Conservation (phyloP, 169 alveolate species). For the Cryptosporidium parvum region DNA sequence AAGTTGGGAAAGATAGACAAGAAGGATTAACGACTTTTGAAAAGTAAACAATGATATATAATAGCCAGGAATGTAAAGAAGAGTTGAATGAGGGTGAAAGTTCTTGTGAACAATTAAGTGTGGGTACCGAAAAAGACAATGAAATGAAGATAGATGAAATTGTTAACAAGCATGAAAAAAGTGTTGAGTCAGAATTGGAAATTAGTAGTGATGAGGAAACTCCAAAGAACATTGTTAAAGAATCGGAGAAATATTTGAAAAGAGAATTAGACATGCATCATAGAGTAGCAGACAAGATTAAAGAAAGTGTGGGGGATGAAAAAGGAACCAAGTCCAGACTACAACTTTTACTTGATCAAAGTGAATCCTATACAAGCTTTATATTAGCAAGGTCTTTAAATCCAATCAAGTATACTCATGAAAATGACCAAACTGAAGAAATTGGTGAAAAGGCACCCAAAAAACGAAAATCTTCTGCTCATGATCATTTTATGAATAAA, state of each 20-base stretch:
- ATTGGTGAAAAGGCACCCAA: background rate
- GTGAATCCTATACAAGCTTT: conserved; percentile 64
- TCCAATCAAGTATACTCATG: conserved; percentile 16
- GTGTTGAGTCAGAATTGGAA: conserved; percentile 19
- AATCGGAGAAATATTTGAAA: conserved; percentile 36
- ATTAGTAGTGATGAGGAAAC: conserved; percentile 16
- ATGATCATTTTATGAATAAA: conserved; percentile 49
- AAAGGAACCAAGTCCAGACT: conserved; percentile 22
- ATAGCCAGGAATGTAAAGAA: background rate
- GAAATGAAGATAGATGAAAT: background rate
- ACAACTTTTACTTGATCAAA: conserved; percentile 43
- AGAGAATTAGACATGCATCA: conserved; percentile 40
- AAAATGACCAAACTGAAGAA: background rate
- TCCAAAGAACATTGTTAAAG: conserved; percentile 8
- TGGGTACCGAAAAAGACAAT: background rate
- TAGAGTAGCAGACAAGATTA: conserved; percentile 18
- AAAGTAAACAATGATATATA: background rate
- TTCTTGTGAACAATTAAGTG: background rate
- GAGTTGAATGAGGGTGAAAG: background rate
- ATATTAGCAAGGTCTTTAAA: conserved; percentile 64
- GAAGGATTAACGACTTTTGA: background rate
- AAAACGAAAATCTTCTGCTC: conserved; percentile 2
- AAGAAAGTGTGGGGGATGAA: background rate
- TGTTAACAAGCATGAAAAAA: background rate
- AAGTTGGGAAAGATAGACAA: background rate